Percentiles rank a stretch among this genome's conserved stretches.
These are phyloP conservation scores for Wickerhamiella occidentalis DNA, from an alignment of 805 yeast genomes.

Conservation along the genomic window DNA sequence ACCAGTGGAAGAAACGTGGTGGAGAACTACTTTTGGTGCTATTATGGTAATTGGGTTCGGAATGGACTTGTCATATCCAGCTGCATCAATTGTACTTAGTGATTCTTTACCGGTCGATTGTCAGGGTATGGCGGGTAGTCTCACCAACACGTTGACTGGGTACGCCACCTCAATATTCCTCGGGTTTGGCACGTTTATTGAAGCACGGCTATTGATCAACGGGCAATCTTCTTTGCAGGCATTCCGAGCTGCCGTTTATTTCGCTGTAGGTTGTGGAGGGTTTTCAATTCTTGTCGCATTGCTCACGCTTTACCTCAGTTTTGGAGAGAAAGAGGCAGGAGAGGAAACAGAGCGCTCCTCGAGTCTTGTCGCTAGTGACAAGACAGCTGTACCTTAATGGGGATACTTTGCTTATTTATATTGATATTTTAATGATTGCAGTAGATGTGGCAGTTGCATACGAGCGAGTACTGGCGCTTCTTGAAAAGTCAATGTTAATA, in stretches of 20 bases:
- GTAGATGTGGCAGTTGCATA: too few relatives aligned
- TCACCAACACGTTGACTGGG: constrained; percentile 57
- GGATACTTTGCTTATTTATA: too few relatives aligned
- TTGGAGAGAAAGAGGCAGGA: not conserved
- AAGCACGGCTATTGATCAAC: constrained; percentile 11
- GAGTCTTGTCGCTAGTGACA: too few relatives aligned
- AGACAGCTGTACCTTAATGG: too few relatives aligned
- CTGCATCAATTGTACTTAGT: constrained; percentile 52
- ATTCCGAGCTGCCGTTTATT: constrained; percentile 45
- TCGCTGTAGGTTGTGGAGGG: constrained; percentile 50
- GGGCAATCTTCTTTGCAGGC: constrained; percentile 28
- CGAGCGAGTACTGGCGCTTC: too few relatives aligned
- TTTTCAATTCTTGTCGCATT: constrained; percentile 31
- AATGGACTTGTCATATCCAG: constrained; percentile 70
- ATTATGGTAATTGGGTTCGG: constrained; percentile 52
- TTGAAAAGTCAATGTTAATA: too few relatives aligned
- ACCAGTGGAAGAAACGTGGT: constrained; percentile 50
- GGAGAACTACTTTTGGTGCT: constrained; percentile 44
- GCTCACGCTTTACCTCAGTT: not conserved
- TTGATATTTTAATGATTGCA: too few relatives aligned
- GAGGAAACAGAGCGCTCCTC: not conserved
- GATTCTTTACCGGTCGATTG: constrained; percentile 47
- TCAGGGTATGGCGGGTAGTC: constrained; percentile 71
- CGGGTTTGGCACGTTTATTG: constrained; percentile 46
- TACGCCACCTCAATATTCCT: constrained; percentile 60